A percentile compares a stretch with the other conserved stretches of the same genome.
phyloP scores from a whole-genome alignment of 768 basidiomycete species.

The Lentinus brumalis region DNA sequence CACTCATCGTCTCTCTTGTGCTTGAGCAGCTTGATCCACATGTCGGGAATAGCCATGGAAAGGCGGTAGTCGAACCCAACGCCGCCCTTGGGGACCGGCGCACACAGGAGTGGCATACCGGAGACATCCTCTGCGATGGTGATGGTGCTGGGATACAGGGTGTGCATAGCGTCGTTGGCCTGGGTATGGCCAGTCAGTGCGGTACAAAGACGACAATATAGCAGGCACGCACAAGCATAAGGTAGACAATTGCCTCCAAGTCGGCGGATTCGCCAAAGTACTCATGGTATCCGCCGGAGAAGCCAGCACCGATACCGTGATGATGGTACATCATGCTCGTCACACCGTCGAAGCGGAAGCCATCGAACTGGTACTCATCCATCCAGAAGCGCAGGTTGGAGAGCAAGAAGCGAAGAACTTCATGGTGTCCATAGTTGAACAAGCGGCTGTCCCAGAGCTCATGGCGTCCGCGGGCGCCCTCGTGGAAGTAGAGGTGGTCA shows the following conservation, averaged over 20 bases:
- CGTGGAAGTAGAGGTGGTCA: conserved; percentile 97
- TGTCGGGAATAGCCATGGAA: conserved; percentile 98
- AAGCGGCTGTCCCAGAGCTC: conserved; percentile 98
- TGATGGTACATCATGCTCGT: conserved; percentile 99
- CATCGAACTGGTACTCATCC: conserved; percentile 95
- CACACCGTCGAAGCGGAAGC: conserved; percentile 98
- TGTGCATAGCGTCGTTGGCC: conserved; percentile 92
- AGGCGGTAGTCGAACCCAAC: conserved; percentile 98
- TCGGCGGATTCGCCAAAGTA: conserved; percentile 91
- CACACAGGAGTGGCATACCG: conserved; percentile 95
- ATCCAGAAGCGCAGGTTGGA: conserved; percentile 96
- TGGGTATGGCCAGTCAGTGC: conserved; percentile 31
- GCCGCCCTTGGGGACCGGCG: conserved; percentile 78
- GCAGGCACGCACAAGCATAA: conserved; percentile 84
- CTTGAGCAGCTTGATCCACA: conserved; percentile 99
- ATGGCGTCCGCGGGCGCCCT: conserved; percentile 85
- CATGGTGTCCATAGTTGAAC: conserved; percentile 95
- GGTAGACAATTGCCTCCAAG: conserved; percentile 87
- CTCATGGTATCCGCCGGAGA: conserved; percentile 97
- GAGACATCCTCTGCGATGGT: conserved; percentile 99
- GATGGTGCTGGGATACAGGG: conserved; percentile 75
- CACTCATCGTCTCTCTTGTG: conserved; percentile 86
- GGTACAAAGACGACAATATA: background rate
- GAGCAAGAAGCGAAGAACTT: conserved; percentile 92
- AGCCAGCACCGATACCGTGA: conserved; percentile 96